Evolutionary conservation across 2,329 filamentous ascomycete species (phyloP).

Genomic region (Thermoascus crustaceus): DNA sequence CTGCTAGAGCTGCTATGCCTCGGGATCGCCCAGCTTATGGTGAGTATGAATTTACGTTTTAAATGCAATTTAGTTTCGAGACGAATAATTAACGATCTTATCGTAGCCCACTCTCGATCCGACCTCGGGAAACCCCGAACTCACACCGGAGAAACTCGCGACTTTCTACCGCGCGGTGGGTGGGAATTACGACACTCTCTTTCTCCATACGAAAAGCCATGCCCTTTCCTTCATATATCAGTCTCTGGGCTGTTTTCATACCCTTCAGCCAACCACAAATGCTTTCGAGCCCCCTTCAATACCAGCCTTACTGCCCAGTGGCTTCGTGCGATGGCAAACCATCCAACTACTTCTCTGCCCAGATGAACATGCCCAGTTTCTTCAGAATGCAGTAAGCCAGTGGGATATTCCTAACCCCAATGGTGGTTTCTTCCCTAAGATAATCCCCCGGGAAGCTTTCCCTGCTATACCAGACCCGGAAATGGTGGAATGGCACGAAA

Average conservation of each 20-base stretch:
- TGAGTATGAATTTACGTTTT: conserved; percentile 40
- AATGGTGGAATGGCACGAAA: conserved; percentile 81
- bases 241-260: conserved; percentile 82
- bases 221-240: conserved; percentile 89
- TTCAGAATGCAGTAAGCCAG: conserved; percentile 70
- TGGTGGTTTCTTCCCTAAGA: conserved; percentile 49
- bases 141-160: conserved; percentile 62
- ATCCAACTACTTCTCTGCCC: conserved; percentile 83
- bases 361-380: conserved; percentile 74
- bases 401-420: conserved; percentile 70
- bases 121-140: conserved; percentile 24
- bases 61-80: background rate
- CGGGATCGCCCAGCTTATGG: conserved; percentile 62
- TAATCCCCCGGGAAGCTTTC: conserved; percentile 60
- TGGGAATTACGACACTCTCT: conserved; percentile 70
- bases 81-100: background rate
- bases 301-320: conserved; percentile 71
- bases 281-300: conserved; percentile 68
- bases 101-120: conserved; percentile 25
- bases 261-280: conserved; percentile 62
- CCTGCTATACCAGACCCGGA: conserved; percentile 65
- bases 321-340: conserved; percentile 90
- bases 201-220: conserved; percentile 62
- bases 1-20: conserved; percentile 60
- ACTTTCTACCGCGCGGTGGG: conserved; percentile 68